Evolutionary conservation across 768 basidiomycete genomes (phyloP), one percentile per base, ranked within the genome.

Genomic region (Multifurca ochricompacta): DNA sequence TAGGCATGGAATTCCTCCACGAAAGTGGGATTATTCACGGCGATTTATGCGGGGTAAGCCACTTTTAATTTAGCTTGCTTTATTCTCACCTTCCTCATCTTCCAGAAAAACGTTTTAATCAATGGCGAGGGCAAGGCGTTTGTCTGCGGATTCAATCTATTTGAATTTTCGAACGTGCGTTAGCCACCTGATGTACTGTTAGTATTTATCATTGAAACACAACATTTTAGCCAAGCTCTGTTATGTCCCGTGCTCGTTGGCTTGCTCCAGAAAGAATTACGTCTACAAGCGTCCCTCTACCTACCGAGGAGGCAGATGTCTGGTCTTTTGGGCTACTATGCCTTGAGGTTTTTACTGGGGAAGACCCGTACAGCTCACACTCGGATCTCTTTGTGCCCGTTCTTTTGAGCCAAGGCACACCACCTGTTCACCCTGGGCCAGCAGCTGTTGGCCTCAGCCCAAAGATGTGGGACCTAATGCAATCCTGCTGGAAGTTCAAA

Each of bases 91-190:
- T 16, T 36, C 43, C 41, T 18, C 36, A 50, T 16, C 18, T 42
- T n/a, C 14, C 35, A 77, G 77, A 69, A 70, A 34, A 78, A 76
- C 57, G 65, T 78, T 31, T 59, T 77, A 46, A 72, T 79, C 16
- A 69, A 70, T 9, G 63, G 65, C 13, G 62, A 68, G 27, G 72
- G 72, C 8, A 63, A 65, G 3, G 74, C 76, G 8, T 65, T 68
- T 32, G 64, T 78, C 6, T 70, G 73, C 19, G 76, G 77, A 54
- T 79, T 78, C 59, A 74, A 74, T 23, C 58, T 77, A 25, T 73
- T 74, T 40, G 42, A n/a, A 39, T 51, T 32, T 28, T 25, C 32
- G 10, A 56, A 40, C 4, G 49, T 51, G 46, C 18, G 43, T 51
- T 8, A 18, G 11, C 35, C 18, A 13, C 21, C 14, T 40, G 32